Conservation (phyloP, 768 basidiomycete species). For the Podaxis sp. region DNA sequence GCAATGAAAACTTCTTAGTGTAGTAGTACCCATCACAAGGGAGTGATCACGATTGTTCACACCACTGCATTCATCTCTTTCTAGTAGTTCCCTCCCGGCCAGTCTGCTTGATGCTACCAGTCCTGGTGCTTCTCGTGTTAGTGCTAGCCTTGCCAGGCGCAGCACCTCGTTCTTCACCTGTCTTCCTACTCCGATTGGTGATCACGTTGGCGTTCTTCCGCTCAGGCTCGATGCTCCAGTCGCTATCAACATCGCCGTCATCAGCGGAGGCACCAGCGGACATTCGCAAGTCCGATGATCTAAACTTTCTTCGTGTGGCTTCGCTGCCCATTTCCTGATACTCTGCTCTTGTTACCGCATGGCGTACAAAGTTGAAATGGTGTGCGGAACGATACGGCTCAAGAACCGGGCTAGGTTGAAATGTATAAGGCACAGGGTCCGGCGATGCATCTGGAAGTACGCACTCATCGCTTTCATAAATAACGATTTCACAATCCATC, state of each 20-base stretch:
- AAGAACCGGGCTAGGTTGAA: conserved; percentile 1
- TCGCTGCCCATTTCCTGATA: conserved; percentile 81
- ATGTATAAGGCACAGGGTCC: neutral
- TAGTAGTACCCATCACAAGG: neutral
- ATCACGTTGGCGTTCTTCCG: neutral
- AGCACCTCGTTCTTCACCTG: neutral
- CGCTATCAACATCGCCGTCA: neutral
- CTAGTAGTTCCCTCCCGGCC: neutral
- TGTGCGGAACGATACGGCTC: conserved; percentile 26
- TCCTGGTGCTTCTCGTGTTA: neutral
- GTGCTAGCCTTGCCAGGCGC: neutral
- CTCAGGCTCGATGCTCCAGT: neutral
- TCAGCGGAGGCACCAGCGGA: neutral
- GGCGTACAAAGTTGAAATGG: conserved; percentile 43
- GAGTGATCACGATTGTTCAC: neutral
- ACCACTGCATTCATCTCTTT: conserved; percentile 1
- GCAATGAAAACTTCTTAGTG: neutral
- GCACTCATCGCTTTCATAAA: conserved; percentile 73
- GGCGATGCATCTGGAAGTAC: conserved; percentile 21
- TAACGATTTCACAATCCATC: conserved; percentile 67
- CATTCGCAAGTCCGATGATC: neutral
- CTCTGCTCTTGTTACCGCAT: conserved; percentile 71
- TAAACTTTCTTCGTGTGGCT: conserved; percentile 72
- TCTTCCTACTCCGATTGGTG: neutral
- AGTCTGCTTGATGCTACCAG: neutral